These are phyloP conservation scores for Sugiyamaella lignohabitans DNA, from an alignment of 805 yeast genomes.

Conservation along the genomic window DNA sequence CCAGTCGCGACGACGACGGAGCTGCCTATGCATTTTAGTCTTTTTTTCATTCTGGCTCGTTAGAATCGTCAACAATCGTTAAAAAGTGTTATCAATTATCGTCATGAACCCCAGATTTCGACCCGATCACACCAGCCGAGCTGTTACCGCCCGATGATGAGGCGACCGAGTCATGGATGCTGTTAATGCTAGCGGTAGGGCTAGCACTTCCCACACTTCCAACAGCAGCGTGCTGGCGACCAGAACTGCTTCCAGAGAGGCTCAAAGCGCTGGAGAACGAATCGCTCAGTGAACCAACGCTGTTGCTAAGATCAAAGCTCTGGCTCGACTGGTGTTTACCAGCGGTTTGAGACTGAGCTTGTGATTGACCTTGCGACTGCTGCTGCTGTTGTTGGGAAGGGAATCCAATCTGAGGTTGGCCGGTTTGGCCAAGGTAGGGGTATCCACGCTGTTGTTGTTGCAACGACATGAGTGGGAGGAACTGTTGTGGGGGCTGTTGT, in stretches of 20 bases:
- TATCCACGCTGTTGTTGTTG: constrained; percentile 14
- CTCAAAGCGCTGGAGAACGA: constrained; percentile 19
- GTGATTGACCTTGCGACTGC: constrained; percentile 7
- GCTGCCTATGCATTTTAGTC: background rate
- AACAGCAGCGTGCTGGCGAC: background rate
- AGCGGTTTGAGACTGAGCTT: constrained; percentile 6
- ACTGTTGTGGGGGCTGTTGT: constrained; percentile 24
- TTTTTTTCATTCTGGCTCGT: constrained; percentile 10
- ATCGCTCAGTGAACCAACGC: constrained; percentile 15
- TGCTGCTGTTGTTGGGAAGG: constrained; percentile 3
- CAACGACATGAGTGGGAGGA: constrained; percentile 2
- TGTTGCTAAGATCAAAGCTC: constrained; percentile 6
- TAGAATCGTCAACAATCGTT: constrained; percentile 19
- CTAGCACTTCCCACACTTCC: constrained; percentile 9
- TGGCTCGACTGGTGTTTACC: background rate
- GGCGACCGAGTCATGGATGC: constrained; percentile 5
- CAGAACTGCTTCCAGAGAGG: constrained; percentile 5
- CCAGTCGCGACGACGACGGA: constrained; percentile 1
- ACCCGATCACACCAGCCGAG: constrained; percentile 23
- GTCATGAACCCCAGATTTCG: constrained; percentile 16
- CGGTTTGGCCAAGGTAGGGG: constrained; percentile 11
- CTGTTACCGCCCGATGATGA: background rate
- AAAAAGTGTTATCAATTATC: constrained; percentile 11
- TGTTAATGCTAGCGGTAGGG: constrained; percentile 14
- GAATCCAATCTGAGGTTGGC: constrained; percentile 8